phyloP scores from a whole-genome alignment of 2,329 filamentous ascomycete species.

The Whalleya microplaca region DNA sequence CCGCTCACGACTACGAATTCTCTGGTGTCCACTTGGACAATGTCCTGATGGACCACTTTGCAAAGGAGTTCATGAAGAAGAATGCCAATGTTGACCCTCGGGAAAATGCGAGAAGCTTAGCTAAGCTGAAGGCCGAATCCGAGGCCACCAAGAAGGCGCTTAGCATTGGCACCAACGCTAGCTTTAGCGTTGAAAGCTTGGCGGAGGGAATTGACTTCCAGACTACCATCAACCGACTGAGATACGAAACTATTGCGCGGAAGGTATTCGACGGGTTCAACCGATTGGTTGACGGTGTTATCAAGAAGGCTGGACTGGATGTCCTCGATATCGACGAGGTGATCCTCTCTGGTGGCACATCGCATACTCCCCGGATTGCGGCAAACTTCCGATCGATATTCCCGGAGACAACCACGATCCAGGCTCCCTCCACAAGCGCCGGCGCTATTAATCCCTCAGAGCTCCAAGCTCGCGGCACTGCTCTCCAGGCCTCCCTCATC shows the following conservation, averaged over 20 bases:
- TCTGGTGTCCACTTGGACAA: constrained; percentile 85
- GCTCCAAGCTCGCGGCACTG: constrained; percentile 84
- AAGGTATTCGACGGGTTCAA: constrained; percentile 90
- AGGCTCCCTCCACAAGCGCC: constrained; percentile 79
- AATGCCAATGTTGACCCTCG: constrained; percentile 82
- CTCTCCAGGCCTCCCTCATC: constrained; percentile 92
- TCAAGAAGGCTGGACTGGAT: constrained; percentile 92
- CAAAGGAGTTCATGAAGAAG: constrained; percentile 99
- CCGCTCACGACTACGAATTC: constrained; percentile 93
- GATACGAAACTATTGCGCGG: constrained; percentile 86
- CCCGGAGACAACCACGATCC: constrained; percentile 75
- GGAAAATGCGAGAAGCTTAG: constrained; percentile 77
- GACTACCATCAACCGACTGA: constrained; percentile 87
- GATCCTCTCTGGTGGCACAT: constrained; percentile 87
- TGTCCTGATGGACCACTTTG: constrained; percentile 92
- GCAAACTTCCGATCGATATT: constrained; percentile 79
- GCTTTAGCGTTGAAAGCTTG: constrained; percentile 90
- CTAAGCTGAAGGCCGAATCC: constrained; percentile 90
- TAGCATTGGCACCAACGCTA: constrained; percentile 83
- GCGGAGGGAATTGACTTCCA: constrained; percentile 89
- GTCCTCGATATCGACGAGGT: constrained; percentile 93
- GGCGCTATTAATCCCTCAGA: constrained; percentile 92
- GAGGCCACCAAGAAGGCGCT: constrained; percentile 92
- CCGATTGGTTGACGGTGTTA: constrained; percentile 77
- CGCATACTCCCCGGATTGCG: constrained; percentile 93